Conservation (phyloP, 257 asterid species). For the Capsicum rhomboideum region DNA sequence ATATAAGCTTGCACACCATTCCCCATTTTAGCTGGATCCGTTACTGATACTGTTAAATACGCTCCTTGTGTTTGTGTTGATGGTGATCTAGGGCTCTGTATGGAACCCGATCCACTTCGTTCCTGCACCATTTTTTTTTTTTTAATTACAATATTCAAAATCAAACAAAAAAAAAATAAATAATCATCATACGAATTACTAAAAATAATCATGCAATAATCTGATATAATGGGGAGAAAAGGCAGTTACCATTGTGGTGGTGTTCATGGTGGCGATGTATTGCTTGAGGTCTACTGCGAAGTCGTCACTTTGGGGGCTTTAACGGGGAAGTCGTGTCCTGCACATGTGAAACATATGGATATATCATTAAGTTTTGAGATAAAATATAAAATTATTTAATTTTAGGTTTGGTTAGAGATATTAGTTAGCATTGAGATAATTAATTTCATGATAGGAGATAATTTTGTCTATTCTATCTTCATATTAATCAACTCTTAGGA, state of each 20-base stretch:
- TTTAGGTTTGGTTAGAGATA: no score
- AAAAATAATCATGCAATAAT: no score
- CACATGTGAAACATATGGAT: not conserved
- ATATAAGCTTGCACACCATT: conserved; percentile 96
- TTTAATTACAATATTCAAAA: not conserved
- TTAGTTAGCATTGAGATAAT: no score
- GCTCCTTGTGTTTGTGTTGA: conserved; percentile 43
- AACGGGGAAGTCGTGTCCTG: not conserved
- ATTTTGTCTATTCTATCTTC: no score
- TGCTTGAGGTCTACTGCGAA: not conserved
- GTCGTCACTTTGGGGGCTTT: not conserved
- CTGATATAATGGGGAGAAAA: not conserved
- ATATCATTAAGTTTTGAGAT: no score
- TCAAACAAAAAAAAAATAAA: not conserved
- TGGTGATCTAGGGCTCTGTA: conserved; percentile 89
- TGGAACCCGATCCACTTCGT: conserved; percentile 61
- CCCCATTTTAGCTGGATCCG: conserved; percentile 99
- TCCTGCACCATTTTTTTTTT: conserved; percentile 31
- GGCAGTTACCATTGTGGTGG: not conserved
- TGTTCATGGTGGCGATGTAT: not conserved
- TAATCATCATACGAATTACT: not conserved
- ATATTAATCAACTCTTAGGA: no score
- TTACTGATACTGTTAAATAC: conserved; percentile 65
- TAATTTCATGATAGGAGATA: no score
- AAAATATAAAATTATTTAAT: no score